Percentiles rank a stretch among this genome's conserved stretches.
These are phyloP conservation scores for Trichocladium antarcticum DNA, from an alignment of 495 filamentous ascomycete genomes.

Conservation along the genomic window DNA sequence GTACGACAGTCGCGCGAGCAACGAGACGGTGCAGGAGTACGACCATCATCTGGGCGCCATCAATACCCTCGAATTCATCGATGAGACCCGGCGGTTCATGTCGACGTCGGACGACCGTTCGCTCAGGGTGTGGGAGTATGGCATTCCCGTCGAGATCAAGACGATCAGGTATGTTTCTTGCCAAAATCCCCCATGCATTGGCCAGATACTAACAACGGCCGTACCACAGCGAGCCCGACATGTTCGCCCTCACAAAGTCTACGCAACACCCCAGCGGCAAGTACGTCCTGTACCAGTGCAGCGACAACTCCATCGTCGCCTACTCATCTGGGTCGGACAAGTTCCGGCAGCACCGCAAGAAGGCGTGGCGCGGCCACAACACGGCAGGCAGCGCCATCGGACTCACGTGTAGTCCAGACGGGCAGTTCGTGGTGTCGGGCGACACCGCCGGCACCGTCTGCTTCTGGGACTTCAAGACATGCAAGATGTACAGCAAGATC, in stretches of 20 bases:
- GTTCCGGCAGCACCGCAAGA: slow-evolving; percentile 95
- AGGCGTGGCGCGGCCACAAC: slow-evolving; percentile 90
- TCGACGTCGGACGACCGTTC: slow-evolving; percentile 95
- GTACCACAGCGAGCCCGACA: slow-evolving; percentile 83
- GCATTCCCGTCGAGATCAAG: slow-evolving; percentile 68
- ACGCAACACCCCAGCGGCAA: slow-evolving; percentile 78
- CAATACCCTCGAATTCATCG: slow-evolving; percentile 95
- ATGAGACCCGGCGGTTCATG: slow-evolving; percentile 91
- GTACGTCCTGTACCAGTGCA: slow-evolving; percentile 82
- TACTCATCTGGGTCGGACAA: slow-evolving; percentile 76
- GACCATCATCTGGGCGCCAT: slow-evolving; percentile 95
- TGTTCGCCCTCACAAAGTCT: slow-evolving; percentile 82
- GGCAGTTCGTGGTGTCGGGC: slow-evolving; percentile 73
- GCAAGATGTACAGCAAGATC: slow-evolving; percentile 96
- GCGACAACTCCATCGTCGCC: slow-evolving; percentile 93
- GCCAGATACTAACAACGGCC: slow-evolving; percentile 55
- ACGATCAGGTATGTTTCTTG: slow-evolving; percentile 24
- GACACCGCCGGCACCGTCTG: slow-evolving; percentile 81
- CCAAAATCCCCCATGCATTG: not conserved
- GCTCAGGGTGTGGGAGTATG: slow-evolving; percentile 92
- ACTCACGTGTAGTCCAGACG: slow-evolving; percentile 77
- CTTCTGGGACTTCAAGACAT: slow-evolving; percentile 99
- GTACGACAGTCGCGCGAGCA: slow-evolving; percentile 74
- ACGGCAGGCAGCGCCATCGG: slow-evolving; percentile 90
- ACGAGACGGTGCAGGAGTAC: slow-evolving; percentile 87